phyloP scores from a whole-genome alignment of 768 basidiomycete genomes.

The Lactarius trivialis region DNA sequence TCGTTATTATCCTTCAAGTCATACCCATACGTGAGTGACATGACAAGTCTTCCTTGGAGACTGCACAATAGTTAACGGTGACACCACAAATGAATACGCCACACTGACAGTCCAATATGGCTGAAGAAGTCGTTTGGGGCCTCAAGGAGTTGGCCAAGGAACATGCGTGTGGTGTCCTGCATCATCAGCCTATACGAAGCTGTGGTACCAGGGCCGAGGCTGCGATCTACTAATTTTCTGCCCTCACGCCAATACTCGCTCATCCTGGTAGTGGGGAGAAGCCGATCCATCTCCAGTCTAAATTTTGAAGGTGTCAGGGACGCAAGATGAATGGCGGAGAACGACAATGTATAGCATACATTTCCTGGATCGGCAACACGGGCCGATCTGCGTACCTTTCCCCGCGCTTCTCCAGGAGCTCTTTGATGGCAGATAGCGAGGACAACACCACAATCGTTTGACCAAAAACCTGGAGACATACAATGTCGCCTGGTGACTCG shows the following conservation, averaged over 20 bases:
- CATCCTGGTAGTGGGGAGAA: background rate
- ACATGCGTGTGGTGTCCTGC: background rate
- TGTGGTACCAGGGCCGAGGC: background rate
- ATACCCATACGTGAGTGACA: conserved; percentile 11
- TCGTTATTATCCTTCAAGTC: background rate
- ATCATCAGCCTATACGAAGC: background rate
- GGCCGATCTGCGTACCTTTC: conserved; percentile 10
- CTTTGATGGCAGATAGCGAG: background rate
- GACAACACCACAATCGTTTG: conserved; percentile 6
- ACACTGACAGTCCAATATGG: conserved; percentile 3
- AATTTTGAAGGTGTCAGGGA: background rate
- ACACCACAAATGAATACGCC: too few species aligned
- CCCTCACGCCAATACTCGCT: background rate
- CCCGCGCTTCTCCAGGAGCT: conserved; percentile 13
- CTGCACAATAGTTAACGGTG: background rate
- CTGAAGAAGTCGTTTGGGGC: background rate
- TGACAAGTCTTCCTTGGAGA: conserved; percentile 5
- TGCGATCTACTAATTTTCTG: conserved; percentile 5
- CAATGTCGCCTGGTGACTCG: conserved; percentile 7
- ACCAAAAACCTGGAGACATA: conserved; percentile 3
- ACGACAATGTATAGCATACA: background rate
- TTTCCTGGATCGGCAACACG: background rate
- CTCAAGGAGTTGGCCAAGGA: conserved; percentile 1
- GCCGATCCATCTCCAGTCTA: background rate
- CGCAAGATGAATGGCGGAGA: background rate